Conservation (phyloP, 2,329 filamentous ascomycete genomes). For the Aspergillus novofumigatus region DNA sequence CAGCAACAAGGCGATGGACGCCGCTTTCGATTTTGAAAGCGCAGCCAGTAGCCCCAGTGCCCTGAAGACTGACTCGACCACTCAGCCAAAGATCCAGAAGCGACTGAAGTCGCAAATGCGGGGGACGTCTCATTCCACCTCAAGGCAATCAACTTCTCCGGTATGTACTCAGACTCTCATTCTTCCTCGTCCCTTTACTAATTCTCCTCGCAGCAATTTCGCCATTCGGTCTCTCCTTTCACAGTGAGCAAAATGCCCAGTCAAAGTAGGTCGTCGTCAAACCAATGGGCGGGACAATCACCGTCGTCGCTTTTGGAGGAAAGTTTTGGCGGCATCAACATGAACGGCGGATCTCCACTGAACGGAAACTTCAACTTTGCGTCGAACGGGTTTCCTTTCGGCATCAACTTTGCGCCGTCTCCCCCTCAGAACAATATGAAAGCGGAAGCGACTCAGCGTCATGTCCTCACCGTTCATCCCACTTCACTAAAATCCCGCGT, state of each 20-base stretch:
- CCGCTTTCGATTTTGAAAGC: constrained; percentile 47
- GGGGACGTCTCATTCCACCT: constrained; percentile 21
- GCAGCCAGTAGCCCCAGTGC: constrained; percentile 45
- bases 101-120: constrained; percentile 24
- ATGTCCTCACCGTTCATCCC: constrained; percentile 57
- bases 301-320: constrained; percentile 44
- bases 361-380: constrained; percentile 37
- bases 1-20: constrained; percentile 46
- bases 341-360: constrained; percentile 42
- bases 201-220: constrained; percentile 16
- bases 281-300: constrained; percentile 39
- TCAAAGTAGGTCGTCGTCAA: constrained; percentile 30
- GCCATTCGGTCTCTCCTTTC: constrained; percentile 32
- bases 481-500: constrained; percentile 82
- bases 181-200: constrained; percentile 4
- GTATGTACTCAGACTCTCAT: constrained; percentile 20
- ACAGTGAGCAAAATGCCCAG: constrained; percentile 25
- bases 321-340: constrained; percentile 43
- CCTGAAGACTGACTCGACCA: constrained; percentile 28
- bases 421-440: constrained; percentile 24
- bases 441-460: constrained; percentile 32
- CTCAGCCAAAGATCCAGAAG: constrained; percentile 21
- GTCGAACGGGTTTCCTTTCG: constrained; percentile 31
- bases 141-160: constrained; percentile 23
- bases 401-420: constrained; percentile 34